A percentile compares a stretch with the other conserved stretches of the same genome.
Evolutionary conservation across 1,284 basidiomycete species (phyloP).

Genomic region (Schizophyllum amplum): DNA sequence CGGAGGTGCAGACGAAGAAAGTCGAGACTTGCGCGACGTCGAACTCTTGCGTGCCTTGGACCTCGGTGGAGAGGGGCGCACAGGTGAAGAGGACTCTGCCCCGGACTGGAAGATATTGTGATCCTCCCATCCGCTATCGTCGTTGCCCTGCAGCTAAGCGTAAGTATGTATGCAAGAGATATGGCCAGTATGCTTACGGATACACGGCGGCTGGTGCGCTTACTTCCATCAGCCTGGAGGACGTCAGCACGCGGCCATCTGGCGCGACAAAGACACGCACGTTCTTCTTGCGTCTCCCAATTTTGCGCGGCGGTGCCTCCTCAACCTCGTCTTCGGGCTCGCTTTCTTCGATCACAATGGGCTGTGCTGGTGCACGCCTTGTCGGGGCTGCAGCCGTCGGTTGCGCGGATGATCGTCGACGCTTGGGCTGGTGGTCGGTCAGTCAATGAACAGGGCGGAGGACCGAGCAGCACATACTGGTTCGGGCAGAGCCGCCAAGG

Average conservation of each 20-base stretch:
- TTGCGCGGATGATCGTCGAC: constrained; percentile 61
- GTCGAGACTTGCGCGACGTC: constrained; percentile 30
- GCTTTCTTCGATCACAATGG: constrained; percentile 61
- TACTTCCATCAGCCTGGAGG: background rate
- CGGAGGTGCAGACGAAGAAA: constrained; percentile 63
- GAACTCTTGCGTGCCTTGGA: constrained; percentile 40
- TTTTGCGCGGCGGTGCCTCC: constrained; percentile 48
- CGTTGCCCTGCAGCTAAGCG: too few species aligned
- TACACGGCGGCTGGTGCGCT: background rate
- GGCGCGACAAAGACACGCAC: constrained; percentile 27
- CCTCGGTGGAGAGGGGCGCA: constrained; percentile 48
- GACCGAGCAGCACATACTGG: constrained; percentile 30
- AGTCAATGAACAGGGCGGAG: constrained; percentile 6
- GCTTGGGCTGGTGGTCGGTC: constrained; percentile 40
- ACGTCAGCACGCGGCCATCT: background rate
- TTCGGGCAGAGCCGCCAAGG: constrained; percentile 32
- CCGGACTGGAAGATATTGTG: constrained; percentile 81
- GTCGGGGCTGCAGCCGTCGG: constrained; percentile 47
- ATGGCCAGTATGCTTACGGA: too few species aligned
- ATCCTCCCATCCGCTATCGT: constrained; percentile 80
- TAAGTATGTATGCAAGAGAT: too few species aligned
- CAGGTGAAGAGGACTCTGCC: constrained; percentile 69
- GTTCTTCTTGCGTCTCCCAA: constrained; percentile 50
- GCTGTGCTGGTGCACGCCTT: constrained; percentile 29
- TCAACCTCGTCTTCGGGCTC: constrained; percentile 57